Evolutionary conservation across 345 rosid species (phyloP), one percentile per base, ranked within the genome.

Genomic region (Cardamine occulta): DNA sequence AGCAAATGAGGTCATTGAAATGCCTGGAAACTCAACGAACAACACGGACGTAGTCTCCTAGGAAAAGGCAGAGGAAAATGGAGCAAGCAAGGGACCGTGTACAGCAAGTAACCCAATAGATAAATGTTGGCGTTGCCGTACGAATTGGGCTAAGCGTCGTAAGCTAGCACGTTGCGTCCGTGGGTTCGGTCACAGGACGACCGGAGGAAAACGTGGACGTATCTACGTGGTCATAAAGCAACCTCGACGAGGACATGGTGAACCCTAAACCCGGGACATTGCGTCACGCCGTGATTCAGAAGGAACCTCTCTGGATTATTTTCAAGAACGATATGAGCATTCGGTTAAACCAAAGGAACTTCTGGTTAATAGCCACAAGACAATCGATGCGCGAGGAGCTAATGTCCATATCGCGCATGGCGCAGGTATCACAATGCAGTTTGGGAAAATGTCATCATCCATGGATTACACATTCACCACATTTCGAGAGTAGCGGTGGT

Each of bases 331-430:
- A 85, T 58, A 91, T 91, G 98, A 5, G 66, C 39, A 93, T 93
- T 73, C 83, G 44, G 48, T 83, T 93, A 1, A 73, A 63, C 56
- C 87, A 89, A n/a, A n/a, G 67, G 94, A 91, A 85, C 89, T 93
- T 9, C 73, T 91, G 66, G 32, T 93, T 66, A 73, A 76, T 0
- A 74, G 89, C 66, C 31, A 89, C 83, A 91, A 89, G 74, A 93
- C 97, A n/a, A 89, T 93, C 53, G 98, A 91, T 29, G 97, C 70
- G 0, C 83, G 97, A 14, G 97, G 97, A 63, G 85, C 81, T 47
- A 72, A 82, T 8, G 86, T 91, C 26, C 93, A 83, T 26, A 68
- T 91, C 2, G 84, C 87, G 0, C 72, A 79, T 11, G 98, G 97
- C 6, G 88, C 93, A 32, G 93, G 97, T 4, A 63, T 91, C 52